Evolutionary conservation across 495 filamentous ascomycete genomes (phyloP), one percentile per base, ranked within the genome.

Genomic region (Achaetomiella virescens): DNA sequence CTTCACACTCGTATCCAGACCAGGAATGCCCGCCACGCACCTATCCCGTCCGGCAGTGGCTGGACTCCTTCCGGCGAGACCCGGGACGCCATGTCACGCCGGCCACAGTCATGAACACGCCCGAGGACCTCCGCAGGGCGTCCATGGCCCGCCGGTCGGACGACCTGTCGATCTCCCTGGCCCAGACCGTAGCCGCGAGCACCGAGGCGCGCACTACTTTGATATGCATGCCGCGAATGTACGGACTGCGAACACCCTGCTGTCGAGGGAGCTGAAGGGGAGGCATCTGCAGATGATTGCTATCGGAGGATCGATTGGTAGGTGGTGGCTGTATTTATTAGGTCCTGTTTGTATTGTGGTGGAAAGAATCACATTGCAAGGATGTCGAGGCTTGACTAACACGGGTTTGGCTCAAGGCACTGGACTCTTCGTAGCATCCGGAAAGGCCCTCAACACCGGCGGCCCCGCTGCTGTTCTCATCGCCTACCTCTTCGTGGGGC

Each of bases 201-300:
- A 58, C 38, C 57, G 55, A 6, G 59, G 65, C 14, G 81, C 80
- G 7, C 79, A 82, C 27, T 77, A 79, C 44, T 93, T 84, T 66
- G 89, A 97, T 72, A 57, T 88, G 38, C 85, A 91, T 54, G 72
- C 74, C 48, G 93, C 91, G 6, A 88, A 84, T 6, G 64, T 80
- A 22, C 84, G 82, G 38, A 91, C 91, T 0, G 91, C 92, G 0
- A 76, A 82, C 47, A 87, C 90, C 18, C 84, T 85, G 15, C 77
- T 98, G 27, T 80, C 86, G 47, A 75, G 93, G 55, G 80, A 79
- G 61, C 68, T 97, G 48, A 93, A 95, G 70, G 84, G 86, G 15
- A 79, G 91, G 38, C 91, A 97, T 76, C 67, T 96, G 59, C 91
- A 96, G 77, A 96, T 96, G 91, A 96, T 96, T 76, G 91, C 91